Base-by-base conservation (phyloP, 2,329 filamentous ascomycete genomes). In the Fusarium sp. region DNA sequence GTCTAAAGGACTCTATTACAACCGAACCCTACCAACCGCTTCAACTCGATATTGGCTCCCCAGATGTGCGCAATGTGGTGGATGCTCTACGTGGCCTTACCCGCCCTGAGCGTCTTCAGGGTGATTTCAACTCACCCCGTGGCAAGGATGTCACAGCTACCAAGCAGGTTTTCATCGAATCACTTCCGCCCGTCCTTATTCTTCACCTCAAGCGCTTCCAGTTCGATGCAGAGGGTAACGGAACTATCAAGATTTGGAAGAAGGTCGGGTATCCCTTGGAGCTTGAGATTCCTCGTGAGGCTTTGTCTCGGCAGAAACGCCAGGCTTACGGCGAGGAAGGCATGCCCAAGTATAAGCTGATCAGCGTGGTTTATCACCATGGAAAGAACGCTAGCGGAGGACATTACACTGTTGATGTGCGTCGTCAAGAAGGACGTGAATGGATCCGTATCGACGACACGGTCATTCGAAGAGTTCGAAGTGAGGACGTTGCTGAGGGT, bases 361-460 rank as follows among this genome's bases (percentile, higher is more conserved):
- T 89, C 62, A 91, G 90, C 19, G 95, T 96, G 28, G 93, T 99
- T 22, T 99, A 99, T 74, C 95, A 99, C 72, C 95, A 99, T 70
- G 95, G 95, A 58, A 97, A 96, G 81, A 96, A 96, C 70, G 95
- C 95, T 32, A 96, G 91, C 64, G 93, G 92, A 48, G 95, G 95
- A 4, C 95, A 99, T 76, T 99, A 99, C 77, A 99, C 95, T 1
- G 94, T 96, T n/a, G 95, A 99, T 75, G 90, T 97, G 36, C 88
- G 93, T 55, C 90, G 95, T 47, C 94, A 98, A 76, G 95, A 99
- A 73, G 92, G 90, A n/a, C 87, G 87, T 22, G 93, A 97, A 76
- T 99, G 95, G 95, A 91, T 99, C 53, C 91, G 94, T 51, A 87
- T 99, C 67, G 95, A 99, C 71, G 95, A 99, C 74, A 99, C 95